phyloP scores from a whole-genome alignment of 2,329 filamentous ascomycete species.

The Scedosporium apiospermum region DNA sequence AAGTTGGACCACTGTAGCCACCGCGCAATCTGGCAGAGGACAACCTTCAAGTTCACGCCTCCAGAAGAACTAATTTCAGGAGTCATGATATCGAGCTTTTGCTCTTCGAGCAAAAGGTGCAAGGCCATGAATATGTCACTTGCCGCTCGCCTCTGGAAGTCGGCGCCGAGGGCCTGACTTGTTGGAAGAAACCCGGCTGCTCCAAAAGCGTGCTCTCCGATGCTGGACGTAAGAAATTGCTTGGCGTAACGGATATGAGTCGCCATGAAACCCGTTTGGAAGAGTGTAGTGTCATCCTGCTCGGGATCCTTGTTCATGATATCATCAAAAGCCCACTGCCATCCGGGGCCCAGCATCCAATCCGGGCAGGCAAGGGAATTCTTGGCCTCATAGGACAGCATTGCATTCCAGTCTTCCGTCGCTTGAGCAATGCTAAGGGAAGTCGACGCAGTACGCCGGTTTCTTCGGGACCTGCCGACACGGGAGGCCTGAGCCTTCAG shows the following conservation, averaged over 20 bases:
- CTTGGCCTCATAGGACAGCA: slow-evolving; percentile 35
- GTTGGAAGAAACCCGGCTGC: slow-evolving; percentile 57
- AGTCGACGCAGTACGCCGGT: slow-evolving; percentile 22
- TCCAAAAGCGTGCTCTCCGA: slow-evolving; percentile 46
- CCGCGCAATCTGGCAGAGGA: slow-evolving; percentile 69
- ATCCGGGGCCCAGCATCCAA: slow-evolving; percentile 55
- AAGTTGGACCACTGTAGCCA: slow-evolving; percentile 68
- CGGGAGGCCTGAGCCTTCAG: slow-evolving; percentile 8
- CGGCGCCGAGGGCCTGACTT: slow-evolving; percentile 38
- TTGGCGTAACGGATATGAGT: slow-evolving; percentile 49
- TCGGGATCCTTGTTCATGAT: slow-evolving; percentile 12
- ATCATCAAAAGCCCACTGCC: slow-evolving; percentile 62
- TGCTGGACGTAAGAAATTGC: slow-evolving; percentile 52
- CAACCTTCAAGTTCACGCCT: slow-evolving; percentile 49
- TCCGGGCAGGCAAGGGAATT: slow-evolving; percentile 39
- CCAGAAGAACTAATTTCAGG: slow-evolving; percentile 34
- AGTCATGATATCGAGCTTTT: slow-evolving; percentile 62
- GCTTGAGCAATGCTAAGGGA: slow-evolving; percentile 25
- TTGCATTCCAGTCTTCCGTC: slow-evolving; percentile 35
- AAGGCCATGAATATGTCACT: slow-evolving; percentile 64
- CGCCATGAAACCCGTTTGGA: slow-evolving; percentile 31
- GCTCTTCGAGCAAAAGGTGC: slow-evolving; percentile 82
- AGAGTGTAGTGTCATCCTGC: background rate
- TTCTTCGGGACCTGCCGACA: slow-evolving; percentile 12
- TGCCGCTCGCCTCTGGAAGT: slow-evolving; percentile 49